Base-by-base conservation (phyloP, 106 monocot species). In the Dendrobium huoshanense region DNA sequence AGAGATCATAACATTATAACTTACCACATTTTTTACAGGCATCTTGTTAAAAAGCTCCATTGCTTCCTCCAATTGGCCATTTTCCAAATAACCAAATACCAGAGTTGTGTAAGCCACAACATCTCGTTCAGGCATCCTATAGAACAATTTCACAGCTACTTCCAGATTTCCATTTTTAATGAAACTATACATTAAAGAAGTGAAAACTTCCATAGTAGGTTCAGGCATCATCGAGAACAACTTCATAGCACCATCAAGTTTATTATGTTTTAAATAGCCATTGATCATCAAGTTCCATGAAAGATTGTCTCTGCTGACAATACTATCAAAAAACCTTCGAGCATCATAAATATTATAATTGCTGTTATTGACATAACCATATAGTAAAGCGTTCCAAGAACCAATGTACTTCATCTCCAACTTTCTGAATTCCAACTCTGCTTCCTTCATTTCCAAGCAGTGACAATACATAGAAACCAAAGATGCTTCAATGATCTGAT, bases 331-430 rank as follows among this genome's bases (percentile, higher is more conserved):
- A 48, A 87, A 9, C 19, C 55, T 82, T 16, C 84, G 41, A 19
- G 93, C 93, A 59, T 88, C 85, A 44, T 93, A 73, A n/a, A 88
- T 31, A 75, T 72, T 84, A 7, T 79, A 27, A 15, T 4, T 70
- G 24, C 27, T 49, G 44, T 61, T 70, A 55, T 85, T 79, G 20
- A 90, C 78, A 79, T 77, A 93, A 49, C 88, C 87, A 70, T 40
- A 42, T 22, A 93, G 74, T 51, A 93, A 65, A 5, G 85, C 82
- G 81, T 93, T 93, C 83, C 87, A 88, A 29, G 90, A 85, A 44
- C 85, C 88, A 42, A 80, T 59, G 51, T 44, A 87, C 58, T 82
- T 90, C 16, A 42, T 20, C 24, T 85, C 82, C 84, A 93, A 56
- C 79, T 86, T 93, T 9, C 48, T 54, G 44, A 85, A 85, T 58